Percentiles rank a stretch among this genome's conserved stretches.
Evolutionary conservation across 2,329 filamentous ascomycete genomes (phyloP).

Genomic region (Ophiostoma piceae): DNA sequence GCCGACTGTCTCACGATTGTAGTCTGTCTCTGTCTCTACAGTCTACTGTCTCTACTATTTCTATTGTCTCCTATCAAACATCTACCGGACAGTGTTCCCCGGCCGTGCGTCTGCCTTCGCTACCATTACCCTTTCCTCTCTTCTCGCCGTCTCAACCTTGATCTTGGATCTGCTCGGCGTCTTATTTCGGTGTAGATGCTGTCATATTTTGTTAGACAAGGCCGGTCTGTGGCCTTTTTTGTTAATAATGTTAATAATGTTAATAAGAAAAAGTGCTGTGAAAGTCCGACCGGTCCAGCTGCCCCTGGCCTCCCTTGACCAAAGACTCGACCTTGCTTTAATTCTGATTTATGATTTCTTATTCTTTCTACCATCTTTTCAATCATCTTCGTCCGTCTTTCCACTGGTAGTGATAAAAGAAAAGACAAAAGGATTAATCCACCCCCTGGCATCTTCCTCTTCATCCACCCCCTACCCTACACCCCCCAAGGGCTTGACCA

Average conservation of each 20-base stretch:
- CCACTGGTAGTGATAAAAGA: not conserved
- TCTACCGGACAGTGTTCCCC: not conserved
- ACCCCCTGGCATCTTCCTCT: not conserved
- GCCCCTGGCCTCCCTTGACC: not conserved
- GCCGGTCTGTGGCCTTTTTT: not conserved
- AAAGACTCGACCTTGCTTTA: not conserved
- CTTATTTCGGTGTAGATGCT: not conserved
- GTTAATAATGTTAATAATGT: not conserved
- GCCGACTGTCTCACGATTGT: not conserved
- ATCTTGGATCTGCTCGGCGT: not conserved
- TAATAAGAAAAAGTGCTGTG: too few species aligned
- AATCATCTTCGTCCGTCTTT: too few species aligned
- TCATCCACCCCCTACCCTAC: not conserved
- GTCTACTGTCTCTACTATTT: too few species aligned
- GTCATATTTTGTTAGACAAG: not conserved
- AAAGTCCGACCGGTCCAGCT: not conserved
- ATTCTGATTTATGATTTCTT: not conserved
- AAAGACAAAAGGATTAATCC: not conserved
- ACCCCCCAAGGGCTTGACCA: not conserved
- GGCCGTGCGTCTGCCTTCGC: not conserved
- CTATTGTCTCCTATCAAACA: too few species aligned
- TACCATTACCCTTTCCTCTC: not conserved
- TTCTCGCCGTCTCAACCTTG: not conserved
- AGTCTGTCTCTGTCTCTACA: too few species aligned
- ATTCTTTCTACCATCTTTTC: too few species aligned